Conservation (phyloP, 2,329 filamentous ascomycete species). For the Phialemonium atrogriseum region DNA sequence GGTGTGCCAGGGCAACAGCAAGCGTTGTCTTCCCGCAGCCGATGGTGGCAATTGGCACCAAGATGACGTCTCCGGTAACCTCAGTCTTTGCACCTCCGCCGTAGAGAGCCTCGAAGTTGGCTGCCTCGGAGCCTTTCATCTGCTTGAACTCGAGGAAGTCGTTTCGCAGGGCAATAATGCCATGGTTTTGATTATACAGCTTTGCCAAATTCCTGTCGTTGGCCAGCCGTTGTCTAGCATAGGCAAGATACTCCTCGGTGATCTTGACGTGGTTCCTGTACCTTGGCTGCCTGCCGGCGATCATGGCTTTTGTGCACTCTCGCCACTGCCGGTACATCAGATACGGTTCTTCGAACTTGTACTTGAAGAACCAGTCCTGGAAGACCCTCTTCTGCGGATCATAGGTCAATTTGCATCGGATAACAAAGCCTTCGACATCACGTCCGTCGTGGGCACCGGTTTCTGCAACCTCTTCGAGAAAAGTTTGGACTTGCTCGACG, state of each 20-base stretch:
- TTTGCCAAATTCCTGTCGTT: constrained; percentile 59
- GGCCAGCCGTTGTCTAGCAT: constrained; percentile 65
- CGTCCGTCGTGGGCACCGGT: constrained; percentile 84
- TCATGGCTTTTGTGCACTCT: constrained; percentile 88
- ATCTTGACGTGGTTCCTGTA: constrained; percentile 84
- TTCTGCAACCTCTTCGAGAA: constrained; percentile 78
- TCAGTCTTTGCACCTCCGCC: constrained; percentile 42
- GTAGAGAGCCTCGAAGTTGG: constrained; percentile 58
- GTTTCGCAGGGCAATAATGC: constrained; percentile 84
- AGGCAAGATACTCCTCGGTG: constrained; percentile 83
- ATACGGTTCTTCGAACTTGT: constrained; percentile 98
- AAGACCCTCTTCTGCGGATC: constrained; percentile 46
- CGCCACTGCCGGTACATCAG: constrained; percentile 98
- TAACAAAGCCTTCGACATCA: constrained; percentile 94
- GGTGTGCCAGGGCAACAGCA: constrained; percentile 67
- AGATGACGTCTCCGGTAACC: constrained; percentile 60
- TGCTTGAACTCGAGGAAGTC: constrained; percentile 81
- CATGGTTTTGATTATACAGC: constrained; percentile 79
- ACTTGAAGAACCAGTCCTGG: constrained; percentile 99
- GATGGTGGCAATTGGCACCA: constrained; percentile 88
- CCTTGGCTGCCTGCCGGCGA: constrained; percentile 63
- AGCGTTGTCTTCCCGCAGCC: constrained; percentile 97
- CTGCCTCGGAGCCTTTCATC: constrained; percentile 81
- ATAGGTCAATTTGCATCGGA: constrained; percentile 70
- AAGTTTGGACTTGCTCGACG: constrained; percentile 63